These are phyloP conservation scores for Xylaria sp. DNA, from an alignment of 2,329 filamentous ascomycete genomes.

Conservation along the genomic window DNA sequence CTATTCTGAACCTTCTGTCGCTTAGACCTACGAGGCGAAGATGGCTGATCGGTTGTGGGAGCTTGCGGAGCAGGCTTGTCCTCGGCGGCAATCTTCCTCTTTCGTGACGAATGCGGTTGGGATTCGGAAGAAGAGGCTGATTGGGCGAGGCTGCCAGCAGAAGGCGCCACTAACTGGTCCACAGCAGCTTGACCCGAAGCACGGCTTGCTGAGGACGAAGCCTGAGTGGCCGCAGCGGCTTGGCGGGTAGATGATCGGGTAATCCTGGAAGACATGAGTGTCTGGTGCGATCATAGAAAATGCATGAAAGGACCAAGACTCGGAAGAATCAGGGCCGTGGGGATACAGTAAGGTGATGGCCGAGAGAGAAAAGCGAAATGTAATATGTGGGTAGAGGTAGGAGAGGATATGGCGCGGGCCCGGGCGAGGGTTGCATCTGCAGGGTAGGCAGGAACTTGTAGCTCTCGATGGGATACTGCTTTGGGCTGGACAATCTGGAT, in stretches of 20 bases:
- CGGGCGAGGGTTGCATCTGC: constrained; percentile 15
- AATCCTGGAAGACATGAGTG: constrained; percentile 95
- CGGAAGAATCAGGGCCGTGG: constrained; percentile 21
- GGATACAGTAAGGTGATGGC: constrained; percentile 25
- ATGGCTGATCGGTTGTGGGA: constrained; percentile 38
- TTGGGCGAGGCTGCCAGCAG: constrained; percentile 46
- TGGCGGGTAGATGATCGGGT: constrained; percentile 94
- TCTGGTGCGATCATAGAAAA: constrained; percentile 35
- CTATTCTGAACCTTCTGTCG: constrained; percentile 69
- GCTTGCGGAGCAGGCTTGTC: constrained; percentile 53
- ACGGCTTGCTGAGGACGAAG: constrained; percentile 51
- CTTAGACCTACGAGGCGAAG: constrained; percentile 68
- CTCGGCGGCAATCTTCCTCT: constrained; percentile 71
- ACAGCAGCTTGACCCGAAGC: constrained; percentile 48
- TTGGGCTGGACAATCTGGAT: constrained; percentile 13
- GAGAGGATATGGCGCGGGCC: constrained; percentile 19
- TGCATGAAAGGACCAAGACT: constrained; percentile 26
- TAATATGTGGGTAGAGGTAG: constrained; percentile 20
- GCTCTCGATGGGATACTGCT: constrained; percentile 25
- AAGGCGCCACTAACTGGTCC: constrained; percentile 49
- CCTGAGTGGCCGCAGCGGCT: constrained; percentile 78
- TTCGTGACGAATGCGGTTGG: constrained; percentile 58
- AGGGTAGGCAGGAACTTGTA: too few species aligned
- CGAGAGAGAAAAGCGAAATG: constrained; percentile 11
- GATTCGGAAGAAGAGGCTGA: constrained; percentile 46